Percentiles rank a stretch among this genome's conserved stretches.
These are phyloP conservation scores for Phytophthora europaea DNA, from an alignment of 352 stramenopile species.

Conservation along the genomic window DNA sequence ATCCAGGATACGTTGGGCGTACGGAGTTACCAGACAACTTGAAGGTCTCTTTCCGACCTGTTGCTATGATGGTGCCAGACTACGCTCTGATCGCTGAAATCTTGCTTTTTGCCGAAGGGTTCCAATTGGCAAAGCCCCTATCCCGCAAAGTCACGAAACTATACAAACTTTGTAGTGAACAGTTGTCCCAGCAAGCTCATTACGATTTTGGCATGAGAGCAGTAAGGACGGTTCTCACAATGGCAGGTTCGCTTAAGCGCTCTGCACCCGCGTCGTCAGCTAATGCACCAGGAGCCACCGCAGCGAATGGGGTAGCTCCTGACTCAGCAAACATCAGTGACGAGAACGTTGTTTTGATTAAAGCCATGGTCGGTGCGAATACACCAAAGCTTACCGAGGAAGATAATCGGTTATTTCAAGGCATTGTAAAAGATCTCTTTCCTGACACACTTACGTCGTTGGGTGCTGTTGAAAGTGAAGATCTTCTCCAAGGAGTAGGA, in stretches of 20 bases:
- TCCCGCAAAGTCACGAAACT: conserved; percentile 81
- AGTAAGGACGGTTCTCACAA: conserved; percentile 84
- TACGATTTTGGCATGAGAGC: conserved; percentile 93
- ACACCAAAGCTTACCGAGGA: conserved; percentile 92
- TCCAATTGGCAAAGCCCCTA: conserved; percentile 69
- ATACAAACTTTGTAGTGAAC: conserved; percentile 88
- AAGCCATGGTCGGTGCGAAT: conserved; percentile 94
- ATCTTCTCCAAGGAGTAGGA: conserved; percentile 30
- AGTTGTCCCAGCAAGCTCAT: conserved; percentile 86
- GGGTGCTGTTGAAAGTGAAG: conserved; percentile 17
- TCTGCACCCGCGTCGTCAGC: neutral
- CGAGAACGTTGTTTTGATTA: conserved; percentile 91
- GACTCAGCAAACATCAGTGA: conserved; percentile 35
- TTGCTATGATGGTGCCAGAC: conserved; percentile 93
- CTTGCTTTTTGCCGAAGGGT: conserved; percentile 85
- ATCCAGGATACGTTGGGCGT: conserved; percentile 82
- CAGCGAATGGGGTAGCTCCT: conserved; percentile 5
- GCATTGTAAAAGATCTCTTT: conserved; percentile 92
- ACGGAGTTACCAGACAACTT: conserved; percentile 90
- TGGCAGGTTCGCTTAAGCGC: conserved; percentile 80
- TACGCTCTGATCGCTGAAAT: conserved; percentile 89
- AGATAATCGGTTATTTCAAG: conserved; percentile 90
- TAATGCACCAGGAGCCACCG: conserved; percentile 5
- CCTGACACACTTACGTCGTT: conserved; percentile 49
- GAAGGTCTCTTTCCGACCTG: conserved; percentile 84